Base-by-base conservation (phyloP, 352 stramenopile genomes). In the Globisporangium uncinulatum region DNA sequence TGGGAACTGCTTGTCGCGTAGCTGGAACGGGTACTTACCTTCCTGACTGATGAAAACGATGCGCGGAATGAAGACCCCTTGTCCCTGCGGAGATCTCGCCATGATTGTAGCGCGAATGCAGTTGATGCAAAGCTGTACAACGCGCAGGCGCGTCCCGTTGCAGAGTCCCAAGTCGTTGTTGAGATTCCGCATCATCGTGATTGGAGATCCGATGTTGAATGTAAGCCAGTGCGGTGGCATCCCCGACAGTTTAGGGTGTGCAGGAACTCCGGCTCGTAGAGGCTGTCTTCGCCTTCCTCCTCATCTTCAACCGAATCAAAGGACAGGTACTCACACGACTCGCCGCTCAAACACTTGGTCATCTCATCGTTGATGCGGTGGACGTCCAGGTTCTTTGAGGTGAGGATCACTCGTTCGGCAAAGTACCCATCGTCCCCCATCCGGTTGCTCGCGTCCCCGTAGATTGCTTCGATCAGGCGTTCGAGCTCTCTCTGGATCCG, bases 351-450 rank as follows among this genome's bases (percentile, higher is more conserved):
- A 93, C 83, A 92, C 71, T 92, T 91, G 61, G 91, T 77, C 6
- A 94, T 81, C 63, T 94, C 92, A 63, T 86, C 76, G 65, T 94
- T 73, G 37, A 95, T 71, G 66, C 93, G 79, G 65, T 90, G 75
- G 5, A 64, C 59, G 17, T 81, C 90, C 34, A 93, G 69, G 63
- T 86, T 74, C 15, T 61, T 83, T 69, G 89, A 93, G 32, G 82
- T 80, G 31, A 95, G 78, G 65, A 92, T 83, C 63, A 87, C 70
- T 37, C 94, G 73, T 60, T 84, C 78, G 62, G 89, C 88, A 68
- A 74, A 84, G 71, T 95, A 95, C 41, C 81, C 86, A 65, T 92
- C 79, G 51, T 79, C 77, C 24, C 24, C 34, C 34, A 13, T 8
- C 5, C 34, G 34, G 5, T 39, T 39, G 34, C 34, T 39, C 34